phyloP scores from a whole-genome alignment of 2,329 filamentous ascomycete species.

The Hyphodiscus sp. region DNA sequence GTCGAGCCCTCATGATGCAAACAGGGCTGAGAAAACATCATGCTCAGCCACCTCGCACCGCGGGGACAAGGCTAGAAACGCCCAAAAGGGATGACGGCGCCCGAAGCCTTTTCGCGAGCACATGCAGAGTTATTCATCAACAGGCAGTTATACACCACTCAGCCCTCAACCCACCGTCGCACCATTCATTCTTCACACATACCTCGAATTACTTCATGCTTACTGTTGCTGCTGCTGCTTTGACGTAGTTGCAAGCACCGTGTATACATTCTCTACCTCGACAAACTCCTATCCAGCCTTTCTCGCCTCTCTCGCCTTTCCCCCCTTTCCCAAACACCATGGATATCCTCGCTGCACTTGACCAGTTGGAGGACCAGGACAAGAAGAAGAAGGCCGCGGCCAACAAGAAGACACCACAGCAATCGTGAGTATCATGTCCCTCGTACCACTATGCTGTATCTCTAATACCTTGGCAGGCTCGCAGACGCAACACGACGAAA shows the following conservation, averaged over 20 bases:
- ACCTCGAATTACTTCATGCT: neutral
- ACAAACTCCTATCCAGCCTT: neutral
- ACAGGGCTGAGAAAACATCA: neutral
- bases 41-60: neutral
- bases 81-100: neutral
- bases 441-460: neutral
- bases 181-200: neutral
- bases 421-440: slow-evolving; percentile 2
- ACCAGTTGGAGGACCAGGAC: slow-evolving; percentile 9
- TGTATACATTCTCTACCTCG: neutral
- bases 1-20: too few relatives aligned
- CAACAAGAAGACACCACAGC: slow-evolving; percentile 9
- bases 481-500: neutral
- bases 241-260: neutral
- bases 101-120: neutral
- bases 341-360: slow-evolving; percentile 43
- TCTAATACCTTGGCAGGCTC: neutral
- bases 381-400: slow-evolving; percentile 8
- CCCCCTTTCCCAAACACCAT: slow-evolving; percentile 40
- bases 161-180: neutral
- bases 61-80: neutral
- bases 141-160: neutral
- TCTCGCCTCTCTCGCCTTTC: too few relatives aligned
- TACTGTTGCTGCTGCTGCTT: neutral
- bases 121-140: neutral